phyloP scores from a whole-genome alignment of 2,329 filamentous ascomycete species.

The Cladosporium sp. region DNA sequence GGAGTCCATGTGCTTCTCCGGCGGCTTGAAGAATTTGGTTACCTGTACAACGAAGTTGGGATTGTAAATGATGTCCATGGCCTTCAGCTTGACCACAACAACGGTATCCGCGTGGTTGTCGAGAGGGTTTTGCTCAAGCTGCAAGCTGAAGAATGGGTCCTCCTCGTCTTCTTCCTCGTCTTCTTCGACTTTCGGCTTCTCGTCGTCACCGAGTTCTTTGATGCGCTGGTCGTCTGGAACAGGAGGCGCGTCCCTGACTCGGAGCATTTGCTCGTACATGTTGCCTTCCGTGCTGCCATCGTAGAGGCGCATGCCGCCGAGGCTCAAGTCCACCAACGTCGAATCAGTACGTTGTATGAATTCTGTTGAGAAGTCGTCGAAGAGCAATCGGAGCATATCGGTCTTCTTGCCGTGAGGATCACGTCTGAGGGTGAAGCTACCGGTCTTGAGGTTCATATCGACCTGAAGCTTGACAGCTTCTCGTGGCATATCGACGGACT shows the following conservation, averaged over 20 bases:
- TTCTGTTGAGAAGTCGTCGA: constrained; percentile 91
- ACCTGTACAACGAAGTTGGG: constrained; percentile 89
- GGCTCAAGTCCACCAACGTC: constrained; percentile 80
- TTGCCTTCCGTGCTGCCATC: constrained; percentile 93
- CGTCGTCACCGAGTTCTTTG: constrained; percentile 52
- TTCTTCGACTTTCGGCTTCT: constrained; percentile 43
- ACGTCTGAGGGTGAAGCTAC: constrained; percentile 91
- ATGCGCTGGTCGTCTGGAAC: constrained; percentile 54
- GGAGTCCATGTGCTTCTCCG: constrained; percentile 97
- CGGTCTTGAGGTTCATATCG: constrained; percentile 89
- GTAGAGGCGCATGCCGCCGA: constrained; percentile 90
- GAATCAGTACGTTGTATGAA: constrained; percentile 89
- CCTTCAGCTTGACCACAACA: constrained; percentile 86
- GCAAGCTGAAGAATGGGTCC: constrained; percentile 87
- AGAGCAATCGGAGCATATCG: constrained; percentile 87
- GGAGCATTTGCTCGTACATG: constrained; percentile 91
- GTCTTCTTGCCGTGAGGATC: constrained; percentile 75
- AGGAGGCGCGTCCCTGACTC: constrained; percentile 81
- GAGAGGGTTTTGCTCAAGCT: constrained; percentile 92
- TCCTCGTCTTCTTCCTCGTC: constrained; percentile 51
- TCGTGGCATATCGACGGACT: constrained; percentile 83
- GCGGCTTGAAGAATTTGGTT: constrained; percentile 93
- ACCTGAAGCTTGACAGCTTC: constrained; percentile 93
- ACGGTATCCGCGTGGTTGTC: constrained; percentile 90
- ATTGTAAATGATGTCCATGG: constrained; percentile 97